These are phyloP conservation scores for Boletus pseudo-olivaceus DNA, from an alignment of 768 basidiomycete species.

Conservation along the genomic window DNA sequence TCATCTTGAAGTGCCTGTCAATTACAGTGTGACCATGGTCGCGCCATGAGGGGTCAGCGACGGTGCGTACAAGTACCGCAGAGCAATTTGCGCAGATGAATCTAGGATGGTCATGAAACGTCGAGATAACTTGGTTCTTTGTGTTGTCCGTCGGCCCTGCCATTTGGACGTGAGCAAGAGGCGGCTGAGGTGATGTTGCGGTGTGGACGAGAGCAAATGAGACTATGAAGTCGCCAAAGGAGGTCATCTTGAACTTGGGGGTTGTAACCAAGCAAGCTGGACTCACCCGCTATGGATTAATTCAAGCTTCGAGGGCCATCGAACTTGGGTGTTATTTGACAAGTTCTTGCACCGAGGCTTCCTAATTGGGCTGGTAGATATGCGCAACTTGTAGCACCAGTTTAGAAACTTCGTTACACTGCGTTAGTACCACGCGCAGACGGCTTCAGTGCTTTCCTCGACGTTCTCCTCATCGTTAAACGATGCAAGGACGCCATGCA, in stretches of 20 bases:
- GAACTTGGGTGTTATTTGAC: background rate
- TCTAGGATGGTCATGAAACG: constrained; percentile 62
- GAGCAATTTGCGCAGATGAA: constrained; percentile 70
- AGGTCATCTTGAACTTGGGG: constrained; percentile 11
- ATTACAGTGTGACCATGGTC: background rate
- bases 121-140: constrained; percentile 53
- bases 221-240: constrained; percentile 21
- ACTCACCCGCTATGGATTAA: background rate
- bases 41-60: background rate
- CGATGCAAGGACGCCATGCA: constrained; percentile 20
- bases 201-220: constrained; percentile 14
- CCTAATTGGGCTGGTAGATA: constrained; percentile 7
- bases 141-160: constrained; percentile 39
- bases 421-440: background rate
- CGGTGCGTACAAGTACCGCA: constrained; percentile 57
- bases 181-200: background rate
- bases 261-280: background rate
- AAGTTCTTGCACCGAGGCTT: constrained; percentile 1
- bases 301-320: background rate
- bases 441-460: background rate
- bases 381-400: background rate
- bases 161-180: constrained; percentile 13
- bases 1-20: constrained; percentile 76
- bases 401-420: background rate
- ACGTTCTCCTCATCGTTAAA: background rate